Evolutionary conservation across 2,329 filamentous ascomycete genomes (phyloP).

Genomic region (Clathrospora elynae): DNA sequence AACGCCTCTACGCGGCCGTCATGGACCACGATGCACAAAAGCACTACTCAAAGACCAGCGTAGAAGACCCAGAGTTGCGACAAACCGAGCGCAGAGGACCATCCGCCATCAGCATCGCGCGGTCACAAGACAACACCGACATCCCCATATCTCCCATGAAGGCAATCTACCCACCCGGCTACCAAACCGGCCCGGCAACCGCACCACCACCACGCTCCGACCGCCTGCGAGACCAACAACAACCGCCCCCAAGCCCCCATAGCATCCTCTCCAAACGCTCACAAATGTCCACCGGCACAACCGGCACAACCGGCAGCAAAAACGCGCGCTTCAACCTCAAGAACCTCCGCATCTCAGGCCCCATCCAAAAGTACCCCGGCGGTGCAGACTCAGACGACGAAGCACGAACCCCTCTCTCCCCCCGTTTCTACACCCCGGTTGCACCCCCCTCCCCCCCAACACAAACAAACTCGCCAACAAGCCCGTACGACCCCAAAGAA

Average conservation of each 20-base stretch:
- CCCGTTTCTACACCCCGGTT: constrained; percentile 60
- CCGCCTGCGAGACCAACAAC: constrained; percentile 19
- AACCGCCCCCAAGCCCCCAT: constrained; percentile 38
- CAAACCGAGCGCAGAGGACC: constrained; percentile 26
- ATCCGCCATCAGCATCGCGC: constrained; percentile 40
- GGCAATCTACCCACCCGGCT: constrained; percentile 55
- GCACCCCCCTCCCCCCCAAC: constrained; percentile 60
- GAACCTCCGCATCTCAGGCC: constrained; percentile 63
- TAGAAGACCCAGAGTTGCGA: constrained; percentile 25
- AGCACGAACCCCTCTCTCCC: constrained; percentile 59
- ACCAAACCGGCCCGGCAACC: constrained; percentile 33
- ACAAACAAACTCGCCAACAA: constrained; percentile 42
- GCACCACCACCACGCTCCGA: constrained; percentile 32
- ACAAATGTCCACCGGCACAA: constrained; percentile 46
- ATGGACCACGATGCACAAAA: constrained; percentile 79
- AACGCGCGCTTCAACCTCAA: constrained; percentile 56
- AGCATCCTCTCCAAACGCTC: constrained; percentile 45
- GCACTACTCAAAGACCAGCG: constrained; percentile 37
- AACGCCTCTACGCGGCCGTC: constrained; percentile 88
- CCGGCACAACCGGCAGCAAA: constrained; percentile 42
- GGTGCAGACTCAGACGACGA: constrained; percentile 53
- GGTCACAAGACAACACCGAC: constrained; percentile 27
- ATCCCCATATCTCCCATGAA: constrained; percentile 51
- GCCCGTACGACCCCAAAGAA: constrained; percentile 43
- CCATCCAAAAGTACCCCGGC: constrained; percentile 54